phyloP scores from a whole-genome alignment of 225 moss, liverwort and hornwort genomes.

The Pleurozium schreberi region DNA sequence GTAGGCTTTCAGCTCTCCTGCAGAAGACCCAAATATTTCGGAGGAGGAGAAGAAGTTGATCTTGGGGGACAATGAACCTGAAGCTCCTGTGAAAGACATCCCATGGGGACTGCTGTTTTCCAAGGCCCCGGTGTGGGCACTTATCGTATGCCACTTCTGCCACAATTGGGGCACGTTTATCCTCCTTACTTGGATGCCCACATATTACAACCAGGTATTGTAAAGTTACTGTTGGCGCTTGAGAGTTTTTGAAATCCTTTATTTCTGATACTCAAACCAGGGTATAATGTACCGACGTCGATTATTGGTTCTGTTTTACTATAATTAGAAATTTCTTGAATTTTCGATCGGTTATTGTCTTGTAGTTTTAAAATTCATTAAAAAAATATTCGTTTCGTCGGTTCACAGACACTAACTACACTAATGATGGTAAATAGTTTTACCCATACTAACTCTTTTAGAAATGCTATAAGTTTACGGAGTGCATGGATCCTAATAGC shows the following conservation, averaged over 20 bases:
- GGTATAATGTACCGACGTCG: background rate
- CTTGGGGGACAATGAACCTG: slow-evolving; percentile 49
- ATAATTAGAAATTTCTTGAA: background rate
- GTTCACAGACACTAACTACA: background rate
- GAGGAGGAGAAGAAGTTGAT: slow-evolving; percentile 61
- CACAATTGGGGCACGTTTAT: slow-evolving; percentile 99
- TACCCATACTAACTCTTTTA: too few relatives aligned
- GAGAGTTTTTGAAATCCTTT: background rate
- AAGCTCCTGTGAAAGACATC: slow-evolving; percentile 53
- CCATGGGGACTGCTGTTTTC: slow-evolving; percentile 84
- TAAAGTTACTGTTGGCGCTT: background rate
- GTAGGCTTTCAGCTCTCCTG: slow-evolving; percentile 80
- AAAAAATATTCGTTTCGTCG: background rate
- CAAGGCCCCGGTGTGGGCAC: slow-evolving; percentile 94
- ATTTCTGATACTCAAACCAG: background rate
- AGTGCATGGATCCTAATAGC: too few relatives aligned
- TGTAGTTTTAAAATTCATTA: background rate
- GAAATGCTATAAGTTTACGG: too few relatives aligned
- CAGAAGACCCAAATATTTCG: slow-evolving; percentile 59
- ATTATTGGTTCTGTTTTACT: background rate
- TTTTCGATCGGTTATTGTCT: background rate
- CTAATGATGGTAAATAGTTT: too few relatives aligned
- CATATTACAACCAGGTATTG: slow-evolving; percentile 92
- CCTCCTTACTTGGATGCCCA: slow-evolving; percentile 99
- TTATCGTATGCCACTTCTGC: slow-evolving; percentile 88